Percentiles rank a stretch among this genome's conserved stretches.
phyloP scores from a whole-genome alignment of 2,329 filamentous ascomycete genomes.

The Mycosphaerella sp. region DNA sequence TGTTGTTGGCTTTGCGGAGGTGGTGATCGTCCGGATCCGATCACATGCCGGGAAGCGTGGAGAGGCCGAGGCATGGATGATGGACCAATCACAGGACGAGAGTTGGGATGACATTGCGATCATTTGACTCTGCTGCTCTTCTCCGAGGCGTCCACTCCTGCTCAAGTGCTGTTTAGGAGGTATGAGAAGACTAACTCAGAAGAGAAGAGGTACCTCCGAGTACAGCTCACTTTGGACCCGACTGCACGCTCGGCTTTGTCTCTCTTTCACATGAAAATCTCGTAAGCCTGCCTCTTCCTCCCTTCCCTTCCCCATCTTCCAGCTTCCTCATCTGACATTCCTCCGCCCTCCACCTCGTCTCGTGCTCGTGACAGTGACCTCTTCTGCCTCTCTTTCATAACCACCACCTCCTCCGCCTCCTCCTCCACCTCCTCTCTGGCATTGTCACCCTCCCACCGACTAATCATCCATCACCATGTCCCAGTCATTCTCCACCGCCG shows the following conservation, averaged over 20 bases:
- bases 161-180: no score
- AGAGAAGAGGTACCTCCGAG: no score
- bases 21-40: not conserved
- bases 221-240: not conserved
- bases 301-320: not conserved
- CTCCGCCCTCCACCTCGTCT: no score
- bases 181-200: no score
- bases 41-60: not conserved
- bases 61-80: not conserved
- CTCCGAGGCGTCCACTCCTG: not conserved
- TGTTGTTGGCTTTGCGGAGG: no score
- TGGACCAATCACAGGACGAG: not conserved
- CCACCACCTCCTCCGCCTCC: not conserved
- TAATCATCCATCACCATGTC: slow-evolving; percentile 57
- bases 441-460: not conserved
- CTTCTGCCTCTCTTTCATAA: not conserved
- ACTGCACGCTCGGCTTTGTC: slow-evolving; percentile 2
- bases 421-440: not conserved
- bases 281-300: not conserved
- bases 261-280: slow-evolving; percentile 8
- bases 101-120: not conserved
- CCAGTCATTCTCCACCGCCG: slow-evolving; percentile 72
- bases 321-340: no score
- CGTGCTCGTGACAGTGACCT: no score
- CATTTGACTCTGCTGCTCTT: not conserved